Base-by-base conservation (phyloP, 352 stramenopile genomes). In the Pythium utonaiense region DNA sequence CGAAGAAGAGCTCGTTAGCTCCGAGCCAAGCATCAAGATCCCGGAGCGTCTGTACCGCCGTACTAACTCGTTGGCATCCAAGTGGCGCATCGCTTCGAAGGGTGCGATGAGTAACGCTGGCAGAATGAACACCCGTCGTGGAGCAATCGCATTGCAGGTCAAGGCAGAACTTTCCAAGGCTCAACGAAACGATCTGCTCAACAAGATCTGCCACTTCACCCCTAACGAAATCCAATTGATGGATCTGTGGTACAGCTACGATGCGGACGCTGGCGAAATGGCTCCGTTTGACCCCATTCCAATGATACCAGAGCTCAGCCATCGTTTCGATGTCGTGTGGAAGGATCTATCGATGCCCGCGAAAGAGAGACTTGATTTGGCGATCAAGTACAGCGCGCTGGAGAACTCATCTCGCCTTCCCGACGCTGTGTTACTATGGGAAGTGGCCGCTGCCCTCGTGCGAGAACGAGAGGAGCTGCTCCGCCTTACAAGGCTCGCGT, bases 381-480 rank as follows among this genome's bases (percentile, higher is more conserved):
- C 80, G 4, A 75, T 90, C 73, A 92, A 92, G 71, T 92, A 90
- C 67, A 83, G 78, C 25, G 76, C 79, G 3, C 58, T 88, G 5
- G 71, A 75, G 1, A 72, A 84, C 41, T 78, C 77, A 25, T 70
- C 79, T 14, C 71, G 73, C 1, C 65, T 92, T 1, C 64, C 80
- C 0, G 80, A 92, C 52, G 78, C 78, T 6, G 78, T 92, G 6
- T 49, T 61, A 38, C 69, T 90, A 19, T 92, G 83, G 83, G 83
- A 90, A 48, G 68, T 80, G 3, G 50, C 66, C 4, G 66, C 73
- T 0, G 62, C 69, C 9, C 64, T 89, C 42, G 75, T 92, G 53
- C 69, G 59, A 10, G 80, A 89, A 47, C 74, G 78, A 12, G 82
- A 91, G 62, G 75, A 86, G 41, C 68, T 88, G 49, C 53, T 87